phyloP scores from a whole-genome alignment of 2,329 filamentous ascomycete species.

The Dactylellina haptotyla region DNA sequence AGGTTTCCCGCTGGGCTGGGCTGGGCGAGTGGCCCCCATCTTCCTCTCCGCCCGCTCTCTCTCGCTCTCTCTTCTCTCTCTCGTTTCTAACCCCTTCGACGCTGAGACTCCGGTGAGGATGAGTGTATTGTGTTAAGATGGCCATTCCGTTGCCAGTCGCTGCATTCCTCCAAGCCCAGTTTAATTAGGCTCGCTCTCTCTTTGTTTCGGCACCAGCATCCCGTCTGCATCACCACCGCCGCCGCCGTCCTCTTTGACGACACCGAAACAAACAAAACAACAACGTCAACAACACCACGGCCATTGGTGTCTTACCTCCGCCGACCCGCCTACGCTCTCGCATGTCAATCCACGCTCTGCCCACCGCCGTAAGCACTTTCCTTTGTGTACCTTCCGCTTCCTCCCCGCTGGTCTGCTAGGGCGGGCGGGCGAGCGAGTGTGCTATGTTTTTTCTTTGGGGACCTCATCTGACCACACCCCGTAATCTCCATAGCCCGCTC shows the following conservation, averaged over 20 bases:
- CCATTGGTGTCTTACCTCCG: too few relatives aligned
- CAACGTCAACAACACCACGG: too few relatives aligned
- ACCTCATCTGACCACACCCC: conserved; percentile 22
- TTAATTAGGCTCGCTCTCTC: background rate
- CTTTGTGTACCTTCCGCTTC: too few relatives aligned
- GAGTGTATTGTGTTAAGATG: too few relatives aligned
- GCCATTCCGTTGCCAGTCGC: conserved; percentile 29
- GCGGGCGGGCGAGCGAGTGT: too few relatives aligned
- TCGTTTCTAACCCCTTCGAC: conserved; percentile 11
- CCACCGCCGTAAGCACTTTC: too few relatives aligned
- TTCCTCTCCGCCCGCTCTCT: conserved; percentile 1
- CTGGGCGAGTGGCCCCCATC: too few relatives aligned
- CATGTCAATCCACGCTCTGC: too few relatives aligned
- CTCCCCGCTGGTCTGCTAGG: too few relatives aligned
- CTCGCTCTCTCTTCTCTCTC: background rate
- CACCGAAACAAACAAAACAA: too few relatives aligned
- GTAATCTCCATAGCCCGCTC: background rate
- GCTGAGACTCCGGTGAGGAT: background rate
- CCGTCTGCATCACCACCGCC: background rate
- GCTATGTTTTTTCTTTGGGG: background rate
- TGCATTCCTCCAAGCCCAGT: conserved; percentile 26
- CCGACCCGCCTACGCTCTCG: too few relatives aligned
- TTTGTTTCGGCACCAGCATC: background rate
- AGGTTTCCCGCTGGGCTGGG: conserved; percentile 30
- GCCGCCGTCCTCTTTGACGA: too few relatives aligned